phyloP scores from a whole-genome alignment of 306 rosid species.

The Hippophae tibetana region DNA sequence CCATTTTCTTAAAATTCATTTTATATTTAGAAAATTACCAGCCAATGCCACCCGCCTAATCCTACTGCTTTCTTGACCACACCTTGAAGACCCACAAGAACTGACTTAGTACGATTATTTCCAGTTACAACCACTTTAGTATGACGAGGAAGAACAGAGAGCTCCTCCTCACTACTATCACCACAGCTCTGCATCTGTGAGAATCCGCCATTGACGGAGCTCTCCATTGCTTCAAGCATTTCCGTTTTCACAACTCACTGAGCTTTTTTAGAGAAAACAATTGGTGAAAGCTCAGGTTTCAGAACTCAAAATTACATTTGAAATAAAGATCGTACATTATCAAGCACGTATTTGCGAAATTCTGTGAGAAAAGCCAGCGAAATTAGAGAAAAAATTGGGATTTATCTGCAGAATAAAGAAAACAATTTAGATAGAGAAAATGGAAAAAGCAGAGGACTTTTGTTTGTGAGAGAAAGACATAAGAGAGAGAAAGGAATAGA shows the following conservation, averaged over 20 bases:
- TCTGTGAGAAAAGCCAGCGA: constrained; percentile 24
- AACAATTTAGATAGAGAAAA: constrained; percentile 28
- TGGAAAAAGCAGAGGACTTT: constrained; percentile 14
- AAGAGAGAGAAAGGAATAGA: constrained; percentile 15
- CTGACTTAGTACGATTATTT: constrained; percentile 92
- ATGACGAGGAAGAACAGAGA: constrained; percentile 91
- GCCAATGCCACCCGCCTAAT: constrained; percentile 99
- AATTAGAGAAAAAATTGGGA: constrained; percentile 38
- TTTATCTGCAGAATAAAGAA: constrained; percentile 35
- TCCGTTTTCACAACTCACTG: constrained; percentile 9
- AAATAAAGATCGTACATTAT: constrained; percentile 59
- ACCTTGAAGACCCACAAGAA: constrained; percentile 93
- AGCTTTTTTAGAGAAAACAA: background rate
- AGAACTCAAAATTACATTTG: constrained; percentile 31
- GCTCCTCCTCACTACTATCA: constrained; percentile 95
- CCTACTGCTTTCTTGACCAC: constrained; percentile 99
- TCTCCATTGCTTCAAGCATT: constrained; percentile 88
- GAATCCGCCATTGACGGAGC: constrained; percentile 75
- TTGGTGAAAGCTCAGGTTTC: constrained; percentile 6
- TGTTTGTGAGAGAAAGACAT: constrained; percentile 8
- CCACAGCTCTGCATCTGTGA: constrained; percentile 87
- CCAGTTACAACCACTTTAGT: constrained; percentile 96
- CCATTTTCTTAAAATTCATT: constrained; percentile 8
- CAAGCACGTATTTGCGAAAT: constrained; percentile 20
- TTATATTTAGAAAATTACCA: constrained; percentile 43